Percentiles rank a stretch among this genome's conserved stretches.
These are phyloP conservation scores for Eutrema salsugineum DNA, from an alignment of 441 rosid genomes.

Conservation along the genomic window DNA sequence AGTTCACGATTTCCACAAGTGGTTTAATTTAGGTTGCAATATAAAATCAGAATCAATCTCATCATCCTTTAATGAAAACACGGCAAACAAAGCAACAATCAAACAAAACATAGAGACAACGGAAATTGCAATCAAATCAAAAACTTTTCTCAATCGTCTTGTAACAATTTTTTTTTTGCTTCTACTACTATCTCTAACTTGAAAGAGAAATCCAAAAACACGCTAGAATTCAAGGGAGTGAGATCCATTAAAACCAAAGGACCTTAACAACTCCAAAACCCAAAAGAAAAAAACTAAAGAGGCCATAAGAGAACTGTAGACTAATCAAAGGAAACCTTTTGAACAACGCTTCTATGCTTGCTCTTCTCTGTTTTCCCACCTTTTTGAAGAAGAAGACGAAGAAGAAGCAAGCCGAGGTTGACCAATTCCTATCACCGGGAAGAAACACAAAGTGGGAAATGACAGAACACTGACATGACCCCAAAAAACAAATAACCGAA, in stretches of 20 bases:
- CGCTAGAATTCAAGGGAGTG: conserved; percentile 8
- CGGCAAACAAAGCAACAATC: background rate
- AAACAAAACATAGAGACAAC: background rate
- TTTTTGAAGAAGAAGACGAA: conserved; percentile 17
- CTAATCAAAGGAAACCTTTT: conserved; percentile 13
- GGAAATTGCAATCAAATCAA: conserved; percentile 9
- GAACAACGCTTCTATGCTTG: conserved; percentile 80
- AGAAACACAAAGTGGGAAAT: conserved; percentile 18
- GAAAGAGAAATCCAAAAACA: conserved; percentile 2
- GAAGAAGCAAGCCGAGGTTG: conserved; percentile 85
- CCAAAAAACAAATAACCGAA: background rate
- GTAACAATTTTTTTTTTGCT: background rate
- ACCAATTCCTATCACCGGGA: conserved; percentile 23
- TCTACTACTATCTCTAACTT: conserved; percentile 9
- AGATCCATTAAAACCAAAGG: conserved; percentile 28
- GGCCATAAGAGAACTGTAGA: conserved; percentile 14
- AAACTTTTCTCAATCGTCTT: conserved; percentile 18
- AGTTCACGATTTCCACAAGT: background rate
- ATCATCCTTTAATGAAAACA: conserved; percentile 4
- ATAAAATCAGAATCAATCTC: background rate
- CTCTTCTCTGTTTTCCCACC: conserved; percentile 31
- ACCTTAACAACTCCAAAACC: conserved; percentile 42
- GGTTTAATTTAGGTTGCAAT: background rate
- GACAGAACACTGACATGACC: background rate
- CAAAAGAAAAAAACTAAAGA: conserved; percentile 17